phyloP scores from a whole-genome alignment of 805 yeast genomes.

The Kluyveromyces starmeri region DNA sequence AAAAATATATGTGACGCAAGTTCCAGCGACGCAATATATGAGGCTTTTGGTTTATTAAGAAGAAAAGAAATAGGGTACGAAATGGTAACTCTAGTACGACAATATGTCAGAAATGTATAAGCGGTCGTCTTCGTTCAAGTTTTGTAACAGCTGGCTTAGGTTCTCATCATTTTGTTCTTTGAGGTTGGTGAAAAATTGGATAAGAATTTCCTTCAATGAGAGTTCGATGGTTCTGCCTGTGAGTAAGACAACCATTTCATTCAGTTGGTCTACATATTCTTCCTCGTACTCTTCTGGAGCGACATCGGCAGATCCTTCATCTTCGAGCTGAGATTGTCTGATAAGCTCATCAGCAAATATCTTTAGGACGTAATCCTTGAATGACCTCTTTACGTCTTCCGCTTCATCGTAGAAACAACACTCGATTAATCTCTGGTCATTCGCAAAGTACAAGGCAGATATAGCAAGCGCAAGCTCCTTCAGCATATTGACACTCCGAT shows the following conservation, averaged over 20 bases:
- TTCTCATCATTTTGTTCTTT: not conserved
- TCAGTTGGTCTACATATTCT: not conserved
- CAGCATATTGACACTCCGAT: constrained; percentile 71
- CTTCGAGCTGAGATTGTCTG: constrained; percentile 76
- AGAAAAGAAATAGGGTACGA: no score
- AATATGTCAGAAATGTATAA: no score
- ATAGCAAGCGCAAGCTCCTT: constrained; percentile 60
- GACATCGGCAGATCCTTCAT: constrained; percentile 25
- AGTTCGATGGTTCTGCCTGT: not conserved
- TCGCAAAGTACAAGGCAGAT: constrained; percentile 51
- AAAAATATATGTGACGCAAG: no score
- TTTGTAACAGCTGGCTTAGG: not conserved
- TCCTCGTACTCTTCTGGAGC: not conserved
- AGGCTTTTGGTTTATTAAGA: no score
- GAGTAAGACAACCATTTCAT: not conserved
- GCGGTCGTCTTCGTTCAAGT: not conserved
- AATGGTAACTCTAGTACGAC: no score
- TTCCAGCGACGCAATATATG: no score
- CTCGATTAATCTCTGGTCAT: constrained; percentile 41
- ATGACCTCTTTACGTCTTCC: not conserved
- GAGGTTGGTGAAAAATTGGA: not conserved
- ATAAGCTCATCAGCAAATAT: constrained; percentile 55
- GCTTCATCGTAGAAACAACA: constrained; percentile 20
- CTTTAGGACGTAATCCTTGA: constrained; percentile 1
- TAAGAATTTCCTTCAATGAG: not conserved